Evolutionary conservation across 441 rosid species (phyloP), one percentile per base, ranked within the genome.

Genomic region (Croton laevigatus): DNA sequence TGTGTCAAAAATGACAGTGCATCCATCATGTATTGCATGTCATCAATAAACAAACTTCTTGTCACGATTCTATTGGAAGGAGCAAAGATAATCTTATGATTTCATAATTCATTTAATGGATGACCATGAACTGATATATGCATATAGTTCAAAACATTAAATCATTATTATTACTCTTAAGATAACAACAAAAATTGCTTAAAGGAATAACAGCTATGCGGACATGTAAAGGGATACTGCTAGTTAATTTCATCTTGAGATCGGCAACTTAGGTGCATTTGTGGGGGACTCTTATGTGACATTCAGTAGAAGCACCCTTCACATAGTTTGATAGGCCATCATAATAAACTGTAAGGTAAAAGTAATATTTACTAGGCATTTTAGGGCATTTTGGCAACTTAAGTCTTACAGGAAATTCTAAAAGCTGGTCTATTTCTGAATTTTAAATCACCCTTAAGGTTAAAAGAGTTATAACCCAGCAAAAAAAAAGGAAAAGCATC

Each of bases 61-160:
- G 48, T 66, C 65, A 17, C 45, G 40, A 44, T 27, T 14, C 48
- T 17, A 16, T 45, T 44, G 40, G 19, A n/a, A 63, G 10, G 32
- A 48, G 63, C 55, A 8, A 13, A 16, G 34, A 19, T 45, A 57
- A 63, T 27, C 38, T 13, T n/a, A 44, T 44, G 8, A 14, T 44
- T 63, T 32, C 36, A 22, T 22, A 63, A 23, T 45, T 62, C 40
- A 68, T 71, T 44, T 23, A 9, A 4, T 54, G 32, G 55, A 62
- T 38, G 48, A 62, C 27, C 32, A 48, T 32, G 7, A 3, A 70
- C 27, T 32, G 13, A 67, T 14, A 32, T 38, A 49, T 6, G n/a
- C 6, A 49, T 17, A n/a, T n/a, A 49, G 53, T 10, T 22, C 9
- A 34, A 49, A 17, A 32, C 20, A 49, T 49, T 14, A 67, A 40